Base-by-base conservation (phyloP, 2,329 filamentous ascomycete genomes). In the Penicillium sp. region DNA sequence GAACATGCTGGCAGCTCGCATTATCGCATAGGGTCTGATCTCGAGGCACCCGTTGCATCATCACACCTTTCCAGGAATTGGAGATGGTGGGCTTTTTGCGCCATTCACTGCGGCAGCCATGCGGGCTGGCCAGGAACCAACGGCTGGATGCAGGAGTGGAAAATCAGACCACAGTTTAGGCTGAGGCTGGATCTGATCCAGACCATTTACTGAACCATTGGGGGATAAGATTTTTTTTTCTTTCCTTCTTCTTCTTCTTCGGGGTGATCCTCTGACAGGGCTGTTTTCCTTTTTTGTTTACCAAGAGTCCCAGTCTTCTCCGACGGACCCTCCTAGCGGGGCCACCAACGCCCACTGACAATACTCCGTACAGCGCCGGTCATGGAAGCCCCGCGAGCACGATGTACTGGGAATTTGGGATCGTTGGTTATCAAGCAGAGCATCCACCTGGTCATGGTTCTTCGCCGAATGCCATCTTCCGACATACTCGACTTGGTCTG, bases 301-400 rank as follows among this genome's bases (percentile, higher is more conserved):
- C 37, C 28, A 4, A 28, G 28, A 28, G 28, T 28, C 7, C 35
- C 37, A 30, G 13, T 42, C 26, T 10, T 30, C 37, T 28, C 33
- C 35, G 35, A 30, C 51, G 51, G 35, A 54, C 17, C 51, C 35
- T 54, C 22, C 24, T 22, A 17, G 53, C 53, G 53, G 53, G 53
- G 37, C 53, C 53, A 44, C 33, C 24, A 24, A 54, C 1, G 13
- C 17, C 53, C 53, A 17, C 37, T 50, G 47, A n/a, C 30, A 51
- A 49, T 35, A n/a, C n/a, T n/a, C n/a, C n/a, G n/a, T n/a, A 22
- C 49, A 37, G 51, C 53, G 13, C 35, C 13, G 35, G 19, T 28
- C 35, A 26, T 26, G 10, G 13, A 54, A 42, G 24, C 37, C 38
- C 22, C 51, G 51, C 24, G 8, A 24, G 35, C 22, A 40, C 22